Percentiles rank a stretch among this genome's conserved stretches.
phyloP scores from a whole-genome alignment of 176 grass and related monocot genomes.

The Typha latifolia region DNA sequence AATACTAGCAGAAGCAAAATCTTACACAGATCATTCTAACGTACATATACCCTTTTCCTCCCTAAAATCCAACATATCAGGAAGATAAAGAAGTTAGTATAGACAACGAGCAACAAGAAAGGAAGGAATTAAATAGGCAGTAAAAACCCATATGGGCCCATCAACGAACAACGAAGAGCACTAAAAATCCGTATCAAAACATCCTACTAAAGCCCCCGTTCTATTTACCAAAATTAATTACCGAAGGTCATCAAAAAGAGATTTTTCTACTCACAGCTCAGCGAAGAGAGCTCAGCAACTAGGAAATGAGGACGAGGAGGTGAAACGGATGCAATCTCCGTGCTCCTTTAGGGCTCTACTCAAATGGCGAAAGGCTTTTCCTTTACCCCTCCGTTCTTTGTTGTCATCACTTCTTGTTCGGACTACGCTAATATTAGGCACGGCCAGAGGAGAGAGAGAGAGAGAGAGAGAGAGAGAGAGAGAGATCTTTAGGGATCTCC shows the following conservation, averaged over 20 bases:
- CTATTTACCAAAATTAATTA: not conserved
- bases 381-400: not conserved
- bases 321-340: too few species aligned
- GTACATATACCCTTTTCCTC: too few species aligned
- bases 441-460: too few species aligned
- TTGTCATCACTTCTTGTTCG: too few species aligned
- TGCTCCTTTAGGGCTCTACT: not conserved
- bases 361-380: not conserved
- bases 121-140: not conserved
- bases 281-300: not conserved
- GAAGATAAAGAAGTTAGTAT: not conserved
- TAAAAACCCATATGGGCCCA: not conserved
- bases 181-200: not conserved
- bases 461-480: too few species aligned
- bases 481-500: too few species aligned
- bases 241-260: not conserved
- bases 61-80: not conserved
- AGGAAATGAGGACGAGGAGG: too few species aligned
- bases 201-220: not conserved
- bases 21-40: too few species aligned
- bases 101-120: not conserved
- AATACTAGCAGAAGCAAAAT: too few species aligned
- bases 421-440: too few species aligned
- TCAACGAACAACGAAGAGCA: not conserved
- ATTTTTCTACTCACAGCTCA: not conserved